Base-by-base conservation (phyloP, 495 filamentous ascomycete species). In the Penicillium macrosclerotiorum region DNA sequence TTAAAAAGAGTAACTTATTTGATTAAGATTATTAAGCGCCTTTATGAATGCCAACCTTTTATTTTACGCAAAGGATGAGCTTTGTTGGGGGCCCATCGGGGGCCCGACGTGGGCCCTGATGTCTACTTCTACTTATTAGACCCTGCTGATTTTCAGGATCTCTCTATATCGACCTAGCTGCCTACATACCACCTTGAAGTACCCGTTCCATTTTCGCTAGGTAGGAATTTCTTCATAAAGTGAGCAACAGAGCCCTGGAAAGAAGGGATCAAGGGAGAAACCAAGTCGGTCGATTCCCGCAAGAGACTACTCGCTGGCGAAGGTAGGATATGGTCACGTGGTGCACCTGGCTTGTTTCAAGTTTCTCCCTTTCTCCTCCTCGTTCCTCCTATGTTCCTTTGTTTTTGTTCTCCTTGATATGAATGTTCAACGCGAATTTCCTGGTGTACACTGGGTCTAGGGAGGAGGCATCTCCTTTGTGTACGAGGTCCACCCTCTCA, bases 401-500 rank as follows among this genome's bases (percentile, higher is more conserved):
- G 38, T 42, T 8, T 42, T 27, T 42, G 23, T 16, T 2, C 27
- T 30, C 27, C 27, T 30, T 34, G 12, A 17, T 17, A 68, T 64
- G 63, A 29, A 50, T 39, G 46, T 54, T 22, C 50, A 44, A 47
- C 35, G 24, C 1, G 40, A 60, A 43, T 62, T 64, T 37, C 63
- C 64, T 32, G 17, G 20, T 33, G 55, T 63, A 13, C 55, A 56
- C 26, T 62, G 56, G 64, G 42, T 65, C 22, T 57, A 64, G 57
- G 9, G 20, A 31, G 62, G 66, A 57, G 32, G 14, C 18, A 64
- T 64, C 48, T 55, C 48, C 11, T 62, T 57, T 22, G 53, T 60
- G 17, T 36, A 67, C 38, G 56, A 68, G 39, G 63, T 69, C 30
- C 50, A 67, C 42, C 60, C 62, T 52, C 50, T 26, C 37, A 71